Evolutionary conservation across 495 filamentous ascomycete genomes (phyloP).

Genomic region (Tuber umbilicatum): DNA sequence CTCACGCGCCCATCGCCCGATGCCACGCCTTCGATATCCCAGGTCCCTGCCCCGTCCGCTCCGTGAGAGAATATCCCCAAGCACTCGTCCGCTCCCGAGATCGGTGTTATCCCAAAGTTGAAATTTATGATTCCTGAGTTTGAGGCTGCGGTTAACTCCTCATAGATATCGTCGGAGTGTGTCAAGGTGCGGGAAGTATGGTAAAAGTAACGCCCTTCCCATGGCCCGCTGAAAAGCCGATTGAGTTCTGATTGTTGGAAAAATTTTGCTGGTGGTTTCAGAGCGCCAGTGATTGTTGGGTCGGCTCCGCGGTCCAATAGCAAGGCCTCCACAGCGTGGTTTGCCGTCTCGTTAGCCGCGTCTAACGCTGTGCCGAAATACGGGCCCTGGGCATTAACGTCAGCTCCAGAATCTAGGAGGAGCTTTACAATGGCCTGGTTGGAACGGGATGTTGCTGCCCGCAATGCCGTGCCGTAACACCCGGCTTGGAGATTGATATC

Average conservation of each 20-base stretch:
- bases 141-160: not conserved
- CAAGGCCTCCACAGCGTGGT: not conserved
- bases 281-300: not conserved
- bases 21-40: not conserved
- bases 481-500: conserved; percentile 39
- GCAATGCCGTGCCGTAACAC: conserved; percentile 39
- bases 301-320: not conserved
- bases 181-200: not conserved
- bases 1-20: not conserved
- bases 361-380: conserved; percentile 31
- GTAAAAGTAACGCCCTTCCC: not conserved
- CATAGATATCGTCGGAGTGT: not conserved
- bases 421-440: conserved; percentile 22
- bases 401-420: conserved; percentile 39
- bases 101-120: not conserved
- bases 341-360: conserved; percentile 17
- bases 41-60: not conserved
- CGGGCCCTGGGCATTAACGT: conserved; percentile 26
- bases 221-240: not conserved
- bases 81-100: not conserved
- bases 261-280: not conserved
- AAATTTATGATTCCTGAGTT: not conserved
- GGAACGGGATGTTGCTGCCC: conserved; percentile 28
- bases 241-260: not conserved
- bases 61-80: not conserved